phyloP scores from a whole-genome alignment of 2,329 filamentous ascomycete species.

The Aspergillus pseudoterreus region DNA sequence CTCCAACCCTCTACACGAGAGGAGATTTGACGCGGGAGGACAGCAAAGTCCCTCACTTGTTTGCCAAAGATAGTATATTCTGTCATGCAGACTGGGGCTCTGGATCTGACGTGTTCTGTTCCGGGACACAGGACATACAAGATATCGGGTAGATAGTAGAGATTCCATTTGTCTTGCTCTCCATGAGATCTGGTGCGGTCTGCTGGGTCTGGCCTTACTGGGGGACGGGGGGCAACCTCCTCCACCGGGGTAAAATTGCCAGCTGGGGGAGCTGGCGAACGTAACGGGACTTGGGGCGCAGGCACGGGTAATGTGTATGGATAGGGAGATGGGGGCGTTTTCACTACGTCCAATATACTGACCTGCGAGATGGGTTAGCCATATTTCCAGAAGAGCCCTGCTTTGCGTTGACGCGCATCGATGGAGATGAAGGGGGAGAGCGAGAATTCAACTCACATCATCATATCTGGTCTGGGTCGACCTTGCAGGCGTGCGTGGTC shows the following conservation, averaged over 20 bases:
- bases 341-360: too few species aligned
- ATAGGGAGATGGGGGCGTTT: too few species aligned
- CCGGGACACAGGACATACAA: constrained; percentile 19
- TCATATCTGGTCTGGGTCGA: neutral
- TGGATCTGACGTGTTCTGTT: constrained; percentile 1
- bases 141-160: constrained; percentile 24
- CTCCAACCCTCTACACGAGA: constrained; percentile 22
- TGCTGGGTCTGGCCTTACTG: neutral
- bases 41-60: constrained; percentile 5
- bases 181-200: constrained; percentile 8
- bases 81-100: constrained; percentile 7
- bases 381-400: too few species aligned
- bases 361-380: too few species aligned
- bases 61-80: constrained; percentile 13
- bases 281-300: too few species aligned
- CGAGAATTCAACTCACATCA: neutral
- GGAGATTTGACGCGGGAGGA: constrained; percentile 17
- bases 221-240: neutral
- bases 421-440: neutral
- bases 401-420: too few species aligned
- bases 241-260: too few species aligned
- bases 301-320: too few species aligned
- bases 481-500: neutral
- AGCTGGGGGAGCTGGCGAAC: neutral
- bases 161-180: constrained; percentile 20